Evolutionary conservation across 1,139 yeast species (phyloP).

Genomic region (Magnusiomyces suaveolens): DNA sequence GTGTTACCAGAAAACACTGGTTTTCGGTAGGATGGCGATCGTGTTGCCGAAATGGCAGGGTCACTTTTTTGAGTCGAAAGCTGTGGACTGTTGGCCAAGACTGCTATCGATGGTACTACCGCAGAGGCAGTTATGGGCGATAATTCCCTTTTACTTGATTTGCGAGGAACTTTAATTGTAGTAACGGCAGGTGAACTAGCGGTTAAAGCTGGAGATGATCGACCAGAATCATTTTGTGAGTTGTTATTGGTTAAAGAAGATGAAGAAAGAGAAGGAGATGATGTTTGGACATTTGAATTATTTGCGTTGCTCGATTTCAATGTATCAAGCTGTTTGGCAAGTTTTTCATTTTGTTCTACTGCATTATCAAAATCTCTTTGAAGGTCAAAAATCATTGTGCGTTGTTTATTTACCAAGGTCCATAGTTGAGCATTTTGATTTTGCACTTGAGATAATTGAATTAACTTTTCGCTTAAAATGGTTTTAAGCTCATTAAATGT

Average conservation of each 20-base stretch:
- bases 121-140: not conserved
- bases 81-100: not conserved
- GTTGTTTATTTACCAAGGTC: slow-evolving; percentile 27
- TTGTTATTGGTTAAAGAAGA: not conserved
- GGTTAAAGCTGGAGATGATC: not conserved
- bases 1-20: not conserved
- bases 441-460: slow-evolving; percentile 19
- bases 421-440: slow-evolving; percentile 27
- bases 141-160: slow-evolving; percentile 1
- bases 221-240: not conserved
- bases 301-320: not conserved
- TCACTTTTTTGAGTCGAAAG: not conserved
- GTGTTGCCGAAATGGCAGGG: not conserved
- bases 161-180: not conserved
- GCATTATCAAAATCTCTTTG: slow-evolving; percentile 25
- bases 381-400: slow-evolving; percentile 26
- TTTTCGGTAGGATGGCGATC: not conserved
- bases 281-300: not conserved
- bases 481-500: slow-evolving; percentile 12
- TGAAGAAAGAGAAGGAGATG: not conserved
- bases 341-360: slow-evolving; percentile 19
- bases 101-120: too few species aligned
- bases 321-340: slow-evolving; percentile 3
- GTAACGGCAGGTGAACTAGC: not conserved
- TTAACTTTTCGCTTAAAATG: slow-evolving; percentile 13